These are phyloP conservation scores for Mucor ambiguus DNA, from an alignment of 371 early-diverging fungal species.

Conservation along the genomic window DNA sequence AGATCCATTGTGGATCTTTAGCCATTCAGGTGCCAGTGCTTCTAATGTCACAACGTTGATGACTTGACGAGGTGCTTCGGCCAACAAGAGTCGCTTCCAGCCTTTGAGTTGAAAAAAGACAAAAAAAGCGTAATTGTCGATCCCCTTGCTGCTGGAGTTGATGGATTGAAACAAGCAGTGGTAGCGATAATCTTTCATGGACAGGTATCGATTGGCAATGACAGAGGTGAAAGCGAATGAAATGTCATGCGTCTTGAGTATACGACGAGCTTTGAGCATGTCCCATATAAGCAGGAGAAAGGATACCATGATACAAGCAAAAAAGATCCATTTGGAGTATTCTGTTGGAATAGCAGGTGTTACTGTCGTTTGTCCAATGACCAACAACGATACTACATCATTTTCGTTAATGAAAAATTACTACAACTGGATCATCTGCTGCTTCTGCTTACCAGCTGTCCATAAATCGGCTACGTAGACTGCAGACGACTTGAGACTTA, in stretches of 20 bases:
- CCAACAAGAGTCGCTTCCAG: slow-evolving; percentile 86
- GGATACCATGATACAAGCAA: slow-evolving; percentile 71
- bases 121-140: slow-evolving; percentile 80
- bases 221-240: slow-evolving; percentile 77
- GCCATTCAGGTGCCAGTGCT: slow-evolving; percentile 35
- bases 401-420: neutral
- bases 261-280: slow-evolving; percentile 65
- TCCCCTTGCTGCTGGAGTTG: slow-evolving; percentile 58
- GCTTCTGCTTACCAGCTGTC: slow-evolving; percentile 51
- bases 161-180: slow-evolving; percentile 84
- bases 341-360: slow-evolving; percentile 36
- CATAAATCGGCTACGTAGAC: slow-evolving; percentile 78
- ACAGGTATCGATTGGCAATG: slow-evolving; percentile 69
- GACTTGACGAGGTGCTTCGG: slow-evolving; percentile 86
- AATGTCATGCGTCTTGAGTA: slow-evolving; percentile 72
- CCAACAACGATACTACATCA: slow-evolving; percentile 23
- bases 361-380: slow-evolving; percentile 22
- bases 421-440: neutral
- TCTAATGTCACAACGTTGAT: slow-evolving; percentile 52
- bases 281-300: slow-evolving; percentile 74
- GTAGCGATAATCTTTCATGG: slow-evolving; percentile 67
- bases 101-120: slow-evolving; percentile 85
- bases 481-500: slow-evolving; percentile 73
- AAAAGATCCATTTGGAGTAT: slow-evolving; percentile 63
- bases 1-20: slow-evolving; percentile 22